Conservation (phyloP, 2,329 filamentous ascomycete species). For the Ceratocystis variospora region DNA sequence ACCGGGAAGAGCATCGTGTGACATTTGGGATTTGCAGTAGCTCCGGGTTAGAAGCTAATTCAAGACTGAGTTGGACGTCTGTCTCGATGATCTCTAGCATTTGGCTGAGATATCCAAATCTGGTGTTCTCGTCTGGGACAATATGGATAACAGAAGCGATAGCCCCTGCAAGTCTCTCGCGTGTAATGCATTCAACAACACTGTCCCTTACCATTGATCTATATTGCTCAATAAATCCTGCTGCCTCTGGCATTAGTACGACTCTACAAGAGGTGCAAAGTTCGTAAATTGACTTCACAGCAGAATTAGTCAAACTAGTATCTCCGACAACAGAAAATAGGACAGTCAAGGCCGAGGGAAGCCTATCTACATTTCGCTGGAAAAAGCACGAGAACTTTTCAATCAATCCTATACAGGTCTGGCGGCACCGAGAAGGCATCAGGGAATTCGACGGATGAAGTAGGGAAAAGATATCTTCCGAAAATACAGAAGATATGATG, state of each 20-base stretch:
- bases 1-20: conserved; percentile 15
- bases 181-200: conserved; percentile 36
- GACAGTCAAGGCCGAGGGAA: conserved; percentile 59
- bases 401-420: conserved; percentile 56
- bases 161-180: conserved; percentile 54
- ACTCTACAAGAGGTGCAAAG: conserved; percentile 63
- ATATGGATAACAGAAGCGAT: conserved; percentile 59
- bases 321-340: conserved; percentile 58
- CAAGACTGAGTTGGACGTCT: conserved; percentile 22
- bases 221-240: conserved; percentile 59
- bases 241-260: conserved; percentile 52
- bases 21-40: conserved; percentile 12
- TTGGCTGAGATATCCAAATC: conserved; percentile 30
- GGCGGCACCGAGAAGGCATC: conserved; percentile 49
- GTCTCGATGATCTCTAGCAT: conserved; percentile 19
- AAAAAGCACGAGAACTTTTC: conserved; percentile 67
- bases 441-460: conserved; percentile 26
- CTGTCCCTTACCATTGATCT: conserved; percentile 41
- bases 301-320: conserved; percentile 46
- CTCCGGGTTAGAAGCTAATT: conserved; percentile 1
- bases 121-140: conserved; percentile 42
- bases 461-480: conserved; percentile 28
- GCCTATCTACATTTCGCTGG: conserved; percentile 49
- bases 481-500: conserved; percentile 48
- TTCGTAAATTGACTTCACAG: conserved; percentile 59